These are phyloP conservation scores for Ustilago lituana DNA, from an alignment of 1,284 basidiomycete genomes.

Conservation along the genomic window DNA sequence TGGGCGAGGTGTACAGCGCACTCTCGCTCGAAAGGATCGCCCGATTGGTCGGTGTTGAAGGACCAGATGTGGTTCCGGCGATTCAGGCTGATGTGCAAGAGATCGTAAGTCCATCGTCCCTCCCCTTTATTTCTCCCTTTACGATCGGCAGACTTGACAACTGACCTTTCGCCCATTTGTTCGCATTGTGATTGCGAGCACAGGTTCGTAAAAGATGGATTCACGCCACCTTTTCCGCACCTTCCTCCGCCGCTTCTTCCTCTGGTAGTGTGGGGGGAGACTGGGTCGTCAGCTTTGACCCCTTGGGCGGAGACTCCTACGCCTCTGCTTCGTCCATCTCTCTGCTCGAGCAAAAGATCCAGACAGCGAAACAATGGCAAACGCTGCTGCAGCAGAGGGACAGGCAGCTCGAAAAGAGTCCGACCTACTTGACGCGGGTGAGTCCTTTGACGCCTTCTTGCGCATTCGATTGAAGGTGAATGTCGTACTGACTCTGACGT, in stretches of 20 bases:
- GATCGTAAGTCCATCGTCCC: conserved; percentile 73
- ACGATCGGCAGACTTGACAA: not conserved
- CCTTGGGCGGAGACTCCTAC: conserved; percentile 28
- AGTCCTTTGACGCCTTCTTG: too few species aligned
- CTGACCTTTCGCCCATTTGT: not conserved
- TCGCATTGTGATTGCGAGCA: not conserved
- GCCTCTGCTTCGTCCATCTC: conserved; percentile 18
- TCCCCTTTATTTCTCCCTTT: too few species aligned
- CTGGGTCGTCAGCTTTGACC: conserved; percentile 34
- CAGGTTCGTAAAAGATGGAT: conserved; percentile 40
- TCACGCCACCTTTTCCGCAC: conserved; percentile 19
- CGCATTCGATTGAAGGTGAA: too few species aligned
- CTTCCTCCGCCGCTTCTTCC: conserved; percentile 3
- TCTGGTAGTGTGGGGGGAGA: conserved; percentile 4
- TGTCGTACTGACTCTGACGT: conserved; percentile 5
- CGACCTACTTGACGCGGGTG: conserved; percentile 22
- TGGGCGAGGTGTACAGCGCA: conserved; percentile 81
- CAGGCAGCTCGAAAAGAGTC: conserved; percentile 32
- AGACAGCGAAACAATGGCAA: conserved; percentile 44
- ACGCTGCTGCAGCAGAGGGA: conserved; percentile 35
- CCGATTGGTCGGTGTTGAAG: conserved; percentile 70
- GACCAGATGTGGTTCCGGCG: conserved; percentile 70
- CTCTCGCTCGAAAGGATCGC: conserved; percentile 78
- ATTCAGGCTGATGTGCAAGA: conserved; percentile 74
- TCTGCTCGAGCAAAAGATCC: conserved; percentile 35